Percentiles rank a stretch among this genome's conserved stretches.
These are phyloP conservation scores for Phytophthora ohioensis DNA, from an alignment of 352 stramenopile genomes.

Conservation along the genomic window DNA sequence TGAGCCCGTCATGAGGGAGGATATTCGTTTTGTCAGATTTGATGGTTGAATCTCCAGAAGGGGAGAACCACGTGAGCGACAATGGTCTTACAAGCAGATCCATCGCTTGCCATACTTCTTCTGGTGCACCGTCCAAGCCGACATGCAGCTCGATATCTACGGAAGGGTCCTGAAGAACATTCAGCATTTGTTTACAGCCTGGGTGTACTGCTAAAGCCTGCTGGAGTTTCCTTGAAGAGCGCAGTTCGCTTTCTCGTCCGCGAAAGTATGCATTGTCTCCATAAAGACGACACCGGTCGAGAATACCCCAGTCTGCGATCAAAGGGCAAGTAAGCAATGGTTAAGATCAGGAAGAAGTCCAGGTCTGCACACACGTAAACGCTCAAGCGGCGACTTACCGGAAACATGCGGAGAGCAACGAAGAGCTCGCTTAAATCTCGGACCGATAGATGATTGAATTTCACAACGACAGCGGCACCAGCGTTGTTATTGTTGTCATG, in stretches of 20 bases:
- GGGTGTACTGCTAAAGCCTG: constrained; percentile 37
- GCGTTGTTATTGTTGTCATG: constrained; percentile 21
- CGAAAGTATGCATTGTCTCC: constrained; percentile 29
- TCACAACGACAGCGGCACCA: constrained; percentile 24
- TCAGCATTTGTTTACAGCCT: constrained; percentile 34
- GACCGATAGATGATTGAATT: constrained; percentile 19
- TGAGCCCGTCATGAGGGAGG: not conserved
- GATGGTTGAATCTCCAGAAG: not conserved
- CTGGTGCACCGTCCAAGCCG: constrained; percentile 42
- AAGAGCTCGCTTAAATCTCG: constrained; percentile 23
- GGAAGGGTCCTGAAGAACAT: constrained; percentile 42
- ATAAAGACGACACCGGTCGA: constrained; percentile 28
- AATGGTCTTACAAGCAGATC: constrained; percentile 22
- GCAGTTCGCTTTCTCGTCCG: constrained; percentile 29
- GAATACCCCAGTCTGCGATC: constrained; percentile 25
- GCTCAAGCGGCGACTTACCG: constrained; percentile 31
- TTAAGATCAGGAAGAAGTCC: constrained; percentile 2
- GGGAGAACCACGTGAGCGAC: constrained; percentile 1
- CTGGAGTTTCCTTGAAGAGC: constrained; percentile 35
- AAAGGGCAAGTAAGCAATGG: not conserved
- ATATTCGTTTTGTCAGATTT: not conserved
- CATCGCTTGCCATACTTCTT: constrained; percentile 36
- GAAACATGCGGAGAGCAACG: constrained; percentile 51
- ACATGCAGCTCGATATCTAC: constrained; percentile 50
- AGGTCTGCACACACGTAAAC: not conserved